Percentiles rank a stretch among this genome's conserved stretches.
phyloP scores from a whole-genome alignment of 2,329 filamentous ascomycete species.

The Byssoonygena ceratinophila region DNA sequence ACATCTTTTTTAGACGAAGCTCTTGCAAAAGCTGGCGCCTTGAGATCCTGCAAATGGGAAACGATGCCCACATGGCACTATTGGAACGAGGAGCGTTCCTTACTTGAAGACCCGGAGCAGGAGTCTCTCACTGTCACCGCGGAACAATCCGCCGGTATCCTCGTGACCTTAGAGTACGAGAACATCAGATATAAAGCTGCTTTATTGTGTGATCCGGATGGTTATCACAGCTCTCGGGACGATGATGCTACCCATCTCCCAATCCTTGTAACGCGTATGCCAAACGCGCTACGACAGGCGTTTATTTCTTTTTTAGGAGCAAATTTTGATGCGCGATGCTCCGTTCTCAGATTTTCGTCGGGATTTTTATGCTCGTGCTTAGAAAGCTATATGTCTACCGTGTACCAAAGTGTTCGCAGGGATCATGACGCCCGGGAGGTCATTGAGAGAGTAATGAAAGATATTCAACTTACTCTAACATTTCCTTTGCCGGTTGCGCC shows the following conservation, averaged over 20 bases:
- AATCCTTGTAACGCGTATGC: slow-evolving; percentile 43
- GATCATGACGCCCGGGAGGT: slow-evolving; percentile 2
- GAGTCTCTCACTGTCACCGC: slow-evolving; percentile 19
- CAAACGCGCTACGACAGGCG: slow-evolving; percentile 39
- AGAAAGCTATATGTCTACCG: slow-evolving; percentile 29
- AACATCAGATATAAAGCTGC: slow-evolving; percentile 41
- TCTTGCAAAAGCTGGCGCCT: slow-evolving; percentile 37
- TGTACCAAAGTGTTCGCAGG: background rate
- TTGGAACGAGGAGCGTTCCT: slow-evolving; percentile 21
- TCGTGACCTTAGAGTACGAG: slow-evolving; percentile 42
- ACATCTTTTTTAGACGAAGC: slow-evolving; percentile 27
- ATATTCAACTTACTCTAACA: slow-evolving; percentile 32
- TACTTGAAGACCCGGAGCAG: slow-evolving; percentile 18
- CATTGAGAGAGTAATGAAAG: slow-evolving; percentile 28
- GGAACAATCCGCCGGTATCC: slow-evolving; percentile 35
- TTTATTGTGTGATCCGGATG: slow-evolving; percentile 32
- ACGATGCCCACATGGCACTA: slow-evolving; percentile 26
- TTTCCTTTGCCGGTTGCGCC: slow-evolving; percentile 30
- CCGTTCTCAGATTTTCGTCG: slow-evolving; percentile 36
- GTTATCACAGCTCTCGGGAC: slow-evolving; percentile 4
- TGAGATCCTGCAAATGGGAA: slow-evolving; percentile 41
- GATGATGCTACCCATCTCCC: slow-evolving; percentile 40
- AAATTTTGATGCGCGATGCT: slow-evolving; percentile 43
- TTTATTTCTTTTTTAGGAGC: slow-evolving; percentile 41
- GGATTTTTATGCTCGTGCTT: slow-evolving; percentile 37